phyloP scores from a whole-genome alignment of 768 basidiomycete species.

The Termitomyces sp. region DNA sequence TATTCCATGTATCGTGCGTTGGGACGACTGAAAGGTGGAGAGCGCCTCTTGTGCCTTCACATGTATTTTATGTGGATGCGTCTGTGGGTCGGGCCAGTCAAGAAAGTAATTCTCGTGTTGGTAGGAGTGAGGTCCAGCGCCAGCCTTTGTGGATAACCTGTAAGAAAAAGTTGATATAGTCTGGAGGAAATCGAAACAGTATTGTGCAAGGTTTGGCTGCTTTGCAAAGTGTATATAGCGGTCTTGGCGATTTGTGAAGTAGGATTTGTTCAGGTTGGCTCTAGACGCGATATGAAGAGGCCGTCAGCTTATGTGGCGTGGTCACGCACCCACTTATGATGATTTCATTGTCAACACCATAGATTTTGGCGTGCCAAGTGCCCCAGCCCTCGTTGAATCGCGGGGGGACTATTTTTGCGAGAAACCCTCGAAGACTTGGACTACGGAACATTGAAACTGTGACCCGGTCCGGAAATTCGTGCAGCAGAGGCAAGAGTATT shows the following conservation, averaged over 20 bases:
- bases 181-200: slow-evolving; percentile 77
- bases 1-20: slow-evolving; percentile 13
- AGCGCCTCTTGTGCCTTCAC: slow-evolving; percentile 54
- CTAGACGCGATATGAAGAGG: slow-evolving; percentile 33
- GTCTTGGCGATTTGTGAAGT: slow-evolving; percentile 94
- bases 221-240: slow-evolving; percentile 77
- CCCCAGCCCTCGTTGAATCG: slow-evolving; percentile 99
- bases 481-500: slow-evolving; percentile 67
- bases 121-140: slow-evolving; percentile 24
- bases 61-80: slow-evolving; percentile 70
- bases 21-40: slow-evolving; percentile 52
- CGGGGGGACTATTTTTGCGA: slow-evolving; percentile 78
- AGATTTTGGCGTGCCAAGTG: slow-evolving; percentile 97
- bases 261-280: slow-evolving; percentile 89
- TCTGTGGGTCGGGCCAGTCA: slow-evolving; percentile 62
- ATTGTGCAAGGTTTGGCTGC: slow-evolving; percentile 67
- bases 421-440: slow-evolving; percentile 73
- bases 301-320: neutral
- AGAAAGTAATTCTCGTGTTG: slow-evolving; percentile 44
- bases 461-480: slow-evolving; percentile 68
- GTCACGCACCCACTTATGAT: slow-evolving; percentile 82
- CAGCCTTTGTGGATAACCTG: slow-evolving; percentile 28
- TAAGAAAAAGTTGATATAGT: slow-evolving; percentile 74
- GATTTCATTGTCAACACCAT: slow-evolving; percentile 89
- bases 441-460: slow-evolving; percentile 83